Evolutionary conservation across 2,329 filamentous ascomycete genomes (phyloP).

Genomic region (Blastomyces silverae): DNA sequence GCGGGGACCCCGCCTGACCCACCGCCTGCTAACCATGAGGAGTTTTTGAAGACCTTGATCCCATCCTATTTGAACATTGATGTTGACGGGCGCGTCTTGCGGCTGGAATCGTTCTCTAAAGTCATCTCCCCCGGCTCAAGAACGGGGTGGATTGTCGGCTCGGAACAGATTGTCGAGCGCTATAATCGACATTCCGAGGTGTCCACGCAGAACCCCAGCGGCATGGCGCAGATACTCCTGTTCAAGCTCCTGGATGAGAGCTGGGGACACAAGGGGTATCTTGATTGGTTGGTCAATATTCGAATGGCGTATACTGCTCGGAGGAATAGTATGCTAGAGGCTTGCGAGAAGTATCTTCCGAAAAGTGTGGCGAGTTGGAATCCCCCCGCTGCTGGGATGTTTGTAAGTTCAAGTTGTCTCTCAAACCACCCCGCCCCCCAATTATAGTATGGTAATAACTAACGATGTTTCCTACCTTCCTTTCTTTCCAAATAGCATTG

Average conservation of each 20-base stretch:
- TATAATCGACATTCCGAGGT: slow-evolving; percentile 78
- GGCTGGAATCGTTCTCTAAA: slow-evolving; percentile 91
- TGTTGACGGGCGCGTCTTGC: slow-evolving; percentile 77
- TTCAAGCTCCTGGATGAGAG: slow-evolving; percentile 87
- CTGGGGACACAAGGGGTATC: slow-evolving; percentile 87
- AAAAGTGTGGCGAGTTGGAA: slow-evolving; percentile 67
- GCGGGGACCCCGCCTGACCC: slow-evolving; percentile 47
- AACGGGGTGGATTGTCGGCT: slow-evolving; percentile 82
- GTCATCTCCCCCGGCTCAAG: slow-evolving; percentile 77
- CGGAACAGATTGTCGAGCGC: slow-evolving; percentile 73
- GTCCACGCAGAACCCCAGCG: slow-evolving; percentile 76
- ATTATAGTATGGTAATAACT: not conserved
- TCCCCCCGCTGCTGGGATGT: slow-evolving; percentile 83
- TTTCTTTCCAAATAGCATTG: slow-evolving; percentile 34
- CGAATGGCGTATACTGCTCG: slow-evolving; percentile 73
- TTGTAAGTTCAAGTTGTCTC: slow-evolving; percentile 53
- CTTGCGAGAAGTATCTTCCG: slow-evolving; percentile 71
- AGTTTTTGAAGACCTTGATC: slow-evolving; percentile 66
- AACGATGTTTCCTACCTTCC: slow-evolving; percentile 6
- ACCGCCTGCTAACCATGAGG: slow-evolving; percentile 56
- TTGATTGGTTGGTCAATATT: slow-evolving; percentile 81
- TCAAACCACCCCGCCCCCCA: slow-evolving; percentile 8
- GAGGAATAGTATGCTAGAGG: slow-evolving; percentile 66
- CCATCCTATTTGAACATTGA: slow-evolving; percentile 76
- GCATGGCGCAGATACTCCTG: slow-evolving; percentile 74